A percentile compares a stretch with the other conserved stretches of the same genome.
Evolutionary conservation across 139 green algal species (phyloP).

Genomic region (Closterium sp.): DNA sequence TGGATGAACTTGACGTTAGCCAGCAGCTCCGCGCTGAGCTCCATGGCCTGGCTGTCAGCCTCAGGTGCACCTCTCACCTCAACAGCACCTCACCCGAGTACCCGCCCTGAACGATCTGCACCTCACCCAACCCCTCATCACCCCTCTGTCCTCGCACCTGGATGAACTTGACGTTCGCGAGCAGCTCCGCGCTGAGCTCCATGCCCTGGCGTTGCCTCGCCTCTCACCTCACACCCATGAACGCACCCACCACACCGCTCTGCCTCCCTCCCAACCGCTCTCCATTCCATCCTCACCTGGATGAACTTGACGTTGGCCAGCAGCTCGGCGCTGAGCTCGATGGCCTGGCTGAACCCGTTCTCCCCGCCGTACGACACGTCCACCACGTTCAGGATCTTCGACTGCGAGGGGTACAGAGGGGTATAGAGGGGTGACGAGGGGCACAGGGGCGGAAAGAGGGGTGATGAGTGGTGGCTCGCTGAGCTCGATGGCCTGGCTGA

Average conservation of each 20-base stretch:
- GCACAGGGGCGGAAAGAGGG: too few species aligned
- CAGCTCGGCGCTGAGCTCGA: slow-evolving; percentile 92
- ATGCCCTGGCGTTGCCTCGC: slow-evolving; percentile 98
- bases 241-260: too few species aligned
- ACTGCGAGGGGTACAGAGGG: neutral
- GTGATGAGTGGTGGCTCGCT: slow-evolving; percentile 44
- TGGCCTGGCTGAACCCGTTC: slow-evolving; percentile 98
- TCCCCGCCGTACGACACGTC: slow-evolving; percentile 98
- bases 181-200: slow-evolving; percentile 90
- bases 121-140: too few species aligned
- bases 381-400: slow-evolving; percentile 89
- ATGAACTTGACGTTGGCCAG: slow-evolving; percentile 99
- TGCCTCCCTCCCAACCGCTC: too few species aligned
- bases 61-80: too few species aligned
- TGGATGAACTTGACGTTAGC: slow-evolving; percentile 99
- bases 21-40: slow-evolving; percentile 92
- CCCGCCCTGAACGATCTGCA: too few species aligned
- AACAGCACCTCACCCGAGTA: too few species aligned
- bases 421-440: neutral
- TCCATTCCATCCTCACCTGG: slow-evolving; percentile 63
- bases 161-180: slow-evolving; percentile 99
- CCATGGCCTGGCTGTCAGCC: slow-evolving; percentile 85
- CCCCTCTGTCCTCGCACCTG: slow-evolving; percentile 66
- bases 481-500: slow-evolving; percentile 96
- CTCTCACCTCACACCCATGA: too few species aligned